A percentile compares a stretch with the other conserved stretches of the same genome.
Conservation (phyloP, 2,329 filamentous ascomycete genomes). For the Nigrospora sphaerica region DNA sequence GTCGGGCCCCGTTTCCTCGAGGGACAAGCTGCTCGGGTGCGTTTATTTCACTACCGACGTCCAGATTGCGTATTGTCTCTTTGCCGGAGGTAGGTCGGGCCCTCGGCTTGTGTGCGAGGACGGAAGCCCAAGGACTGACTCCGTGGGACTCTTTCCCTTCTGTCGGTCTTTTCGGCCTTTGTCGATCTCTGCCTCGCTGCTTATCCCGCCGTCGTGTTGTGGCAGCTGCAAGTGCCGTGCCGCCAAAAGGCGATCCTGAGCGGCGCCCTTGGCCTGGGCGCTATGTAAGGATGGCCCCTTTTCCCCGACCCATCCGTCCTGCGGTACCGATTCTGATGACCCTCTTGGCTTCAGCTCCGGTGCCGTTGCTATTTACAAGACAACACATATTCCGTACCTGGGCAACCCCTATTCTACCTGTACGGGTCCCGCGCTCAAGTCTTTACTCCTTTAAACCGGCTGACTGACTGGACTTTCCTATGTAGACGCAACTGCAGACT, state of each 20-base stretch:
- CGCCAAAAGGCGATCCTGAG: constrained; percentile 33
- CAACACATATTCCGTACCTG: constrained; percentile 16
- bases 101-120: no score
- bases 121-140: no score
- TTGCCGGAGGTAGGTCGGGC: constrained; percentile 22
- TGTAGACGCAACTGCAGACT: constrained; percentile 29
- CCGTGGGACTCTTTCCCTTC: background rate
- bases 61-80: background rate
- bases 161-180: constrained; percentile 23
- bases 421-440: background rate
- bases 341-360: constrained; percentile 13
- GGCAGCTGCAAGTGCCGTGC: constrained; percentile 26
- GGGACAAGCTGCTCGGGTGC: no score
- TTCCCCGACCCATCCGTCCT: no score
- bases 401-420: constrained; percentile 20
- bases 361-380: constrained; percentile 22
- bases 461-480: background rate
- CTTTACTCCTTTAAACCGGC: no score
- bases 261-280: constrained; percentile 29
- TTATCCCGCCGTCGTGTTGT: constrained; percentile 30
- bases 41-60: background rate
- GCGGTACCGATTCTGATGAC: no score
- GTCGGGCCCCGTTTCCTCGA: constrained; percentile 9
- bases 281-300: constrained; percentile 20
- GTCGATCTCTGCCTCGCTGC: constrained; percentile 35